Conservation (phyloP, 2,329 filamentous ascomycete genomes). For the Chrysosporium keratinophilum region DNA sequence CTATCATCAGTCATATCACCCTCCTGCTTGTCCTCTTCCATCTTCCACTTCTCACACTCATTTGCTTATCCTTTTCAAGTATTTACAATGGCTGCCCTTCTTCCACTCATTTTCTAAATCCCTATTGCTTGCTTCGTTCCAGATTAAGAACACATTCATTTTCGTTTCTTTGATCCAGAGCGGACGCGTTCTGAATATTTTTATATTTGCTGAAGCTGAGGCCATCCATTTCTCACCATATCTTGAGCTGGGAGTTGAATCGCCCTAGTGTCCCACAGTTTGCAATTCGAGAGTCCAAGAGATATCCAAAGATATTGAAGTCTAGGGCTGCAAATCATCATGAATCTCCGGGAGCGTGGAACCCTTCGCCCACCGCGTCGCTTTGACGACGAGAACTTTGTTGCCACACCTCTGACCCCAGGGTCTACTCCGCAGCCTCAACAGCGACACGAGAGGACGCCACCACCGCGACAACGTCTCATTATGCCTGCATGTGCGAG, state of each 20-base stretch:
- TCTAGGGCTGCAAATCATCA: neutral
- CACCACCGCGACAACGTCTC: constrained; percentile 12
- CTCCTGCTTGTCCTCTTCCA: neutral
- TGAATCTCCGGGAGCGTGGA: constrained; percentile 10
- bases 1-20: neutral
- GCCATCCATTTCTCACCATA: neutral
- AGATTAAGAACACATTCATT: neutral
- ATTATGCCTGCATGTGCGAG: constrained; percentile 13
- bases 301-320: neutral
- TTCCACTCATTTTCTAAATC: neutral
- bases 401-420: neutral
- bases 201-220: neutral
- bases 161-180: neutral
- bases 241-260: neutral
- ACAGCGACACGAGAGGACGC: neutral
- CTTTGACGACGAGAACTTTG: constrained; percentile 9
- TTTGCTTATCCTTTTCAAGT: neutral
- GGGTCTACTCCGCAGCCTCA: constrained; percentile 20
- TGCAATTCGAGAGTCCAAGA: neutral
- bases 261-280: neutral
- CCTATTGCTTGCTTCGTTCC: neutral
- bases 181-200: neutral
- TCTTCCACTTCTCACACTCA: neutral
- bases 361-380: constrained; percentile 7
- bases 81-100: neutral